Evolutionary conservation across 805 yeast species (phyloP).

Genomic region (Wickerhamomyces sydowiorum): DNA sequence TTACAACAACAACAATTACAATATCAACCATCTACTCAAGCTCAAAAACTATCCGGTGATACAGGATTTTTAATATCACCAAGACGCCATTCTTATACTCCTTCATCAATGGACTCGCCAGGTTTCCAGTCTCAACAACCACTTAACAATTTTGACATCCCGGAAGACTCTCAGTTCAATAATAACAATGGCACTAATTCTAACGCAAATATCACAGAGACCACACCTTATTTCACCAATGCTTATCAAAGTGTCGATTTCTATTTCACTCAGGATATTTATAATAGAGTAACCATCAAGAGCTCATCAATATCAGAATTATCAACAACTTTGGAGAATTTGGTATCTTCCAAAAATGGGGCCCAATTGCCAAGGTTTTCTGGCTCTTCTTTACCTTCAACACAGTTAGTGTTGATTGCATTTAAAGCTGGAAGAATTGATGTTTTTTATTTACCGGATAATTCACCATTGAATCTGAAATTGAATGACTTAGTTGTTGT

Average conservation of each 20-base stretch:
- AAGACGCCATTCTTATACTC: constrained; percentile 2
- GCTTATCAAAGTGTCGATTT: constrained; percentile 17
- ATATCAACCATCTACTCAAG: not conserved
- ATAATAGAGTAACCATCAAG: constrained; percentile 17
- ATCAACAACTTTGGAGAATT: not conserved
- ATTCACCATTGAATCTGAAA: constrained; percentile 31
- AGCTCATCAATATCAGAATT: constrained; percentile 10
- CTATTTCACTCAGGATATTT: constrained; percentile 20
- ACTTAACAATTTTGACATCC: not conserved
- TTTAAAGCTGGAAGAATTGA: constrained; percentile 80
- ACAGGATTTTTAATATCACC: not conserved
- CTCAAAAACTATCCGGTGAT: not conserved
- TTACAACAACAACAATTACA: not conserved
- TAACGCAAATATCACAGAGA: constrained; percentile 8
- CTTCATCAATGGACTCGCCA: not conserved
- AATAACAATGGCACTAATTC: not conserved
- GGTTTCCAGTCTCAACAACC: not conserved
- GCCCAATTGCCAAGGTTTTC: constrained; percentile 4
- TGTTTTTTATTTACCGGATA: constrained; percentile 56
- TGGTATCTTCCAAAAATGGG: not conserved
- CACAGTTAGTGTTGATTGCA: constrained; percentile 53
- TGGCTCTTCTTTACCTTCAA: constrained; percentile 13
- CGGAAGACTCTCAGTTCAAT: not conserved
- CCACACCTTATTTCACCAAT: constrained; percentile 10
- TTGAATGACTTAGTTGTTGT: constrained; percentile 67